phyloP scores from a whole-genome alignment of 169 alveolate genomes.

The Eimeria zaria region DNA sequence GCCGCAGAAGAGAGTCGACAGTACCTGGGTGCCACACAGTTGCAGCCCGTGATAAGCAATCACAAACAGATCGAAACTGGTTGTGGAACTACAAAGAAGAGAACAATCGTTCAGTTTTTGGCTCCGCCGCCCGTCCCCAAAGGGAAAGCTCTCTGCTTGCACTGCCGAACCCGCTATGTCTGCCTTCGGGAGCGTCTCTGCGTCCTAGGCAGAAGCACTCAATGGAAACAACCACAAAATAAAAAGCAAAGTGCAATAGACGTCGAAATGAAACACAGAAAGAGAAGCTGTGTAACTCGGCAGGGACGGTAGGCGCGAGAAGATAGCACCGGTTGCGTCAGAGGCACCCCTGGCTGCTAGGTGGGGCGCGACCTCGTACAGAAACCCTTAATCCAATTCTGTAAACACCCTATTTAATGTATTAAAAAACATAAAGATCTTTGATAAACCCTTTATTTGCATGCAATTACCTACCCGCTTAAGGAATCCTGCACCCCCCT shows the following conservation, averaged over 20 bases:
- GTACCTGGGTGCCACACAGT: slow-evolving; percentile 27
- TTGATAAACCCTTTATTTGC: slow-evolving; percentile 12
- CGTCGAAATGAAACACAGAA: background rate
- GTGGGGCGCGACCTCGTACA: slow-evolving; percentile 65
- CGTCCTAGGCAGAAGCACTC: background rate
- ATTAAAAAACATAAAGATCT: slow-evolving; percentile 15
- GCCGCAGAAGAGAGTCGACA: background rate
- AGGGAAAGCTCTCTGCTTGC: background rate
- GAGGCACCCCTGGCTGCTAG: slow-evolving; percentile 37
- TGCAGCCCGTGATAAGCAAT: background rate
- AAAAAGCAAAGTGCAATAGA: slow-evolving; percentile 13
- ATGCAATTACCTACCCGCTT: background rate
- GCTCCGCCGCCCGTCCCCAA: background rate
- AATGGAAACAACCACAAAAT: slow-evolving; percentile 9
- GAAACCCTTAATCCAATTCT: background rate
- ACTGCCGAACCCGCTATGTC: slow-evolving; percentile 52
- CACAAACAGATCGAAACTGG: background rate
- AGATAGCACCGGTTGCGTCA: slow-evolving; percentile 22
- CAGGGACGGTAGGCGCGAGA: slow-evolving; percentile 50
- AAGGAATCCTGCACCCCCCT: slow-evolving; percentile 62
- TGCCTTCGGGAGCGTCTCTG: slow-evolving; percentile 25
- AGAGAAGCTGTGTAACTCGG: background rate
- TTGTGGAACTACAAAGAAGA: slow-evolving; percentile 14
- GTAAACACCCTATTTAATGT: background rate
- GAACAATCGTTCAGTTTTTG: background rate